Evolutionary conservation across 1,284 basidiomycete genomes (phyloP), one percentile per base, ranked within the genome.

Genomic region (Puccinia triticina): DNA sequence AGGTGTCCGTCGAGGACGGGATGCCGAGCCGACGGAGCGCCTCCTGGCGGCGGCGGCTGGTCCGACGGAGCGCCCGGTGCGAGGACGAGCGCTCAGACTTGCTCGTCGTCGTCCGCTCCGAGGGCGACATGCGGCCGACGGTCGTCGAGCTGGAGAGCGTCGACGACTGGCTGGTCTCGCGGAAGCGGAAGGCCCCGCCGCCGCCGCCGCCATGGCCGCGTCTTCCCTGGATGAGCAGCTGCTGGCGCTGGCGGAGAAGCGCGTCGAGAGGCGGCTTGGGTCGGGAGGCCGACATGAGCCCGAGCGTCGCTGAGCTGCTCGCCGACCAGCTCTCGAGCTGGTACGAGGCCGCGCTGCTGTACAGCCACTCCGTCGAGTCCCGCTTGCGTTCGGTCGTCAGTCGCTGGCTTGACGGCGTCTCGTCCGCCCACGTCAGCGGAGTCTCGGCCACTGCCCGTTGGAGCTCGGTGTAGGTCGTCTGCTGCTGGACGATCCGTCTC

Each of bases 341-440:
- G 4, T 81, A 48, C 26, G 71, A 12, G 21, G 46, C 18, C 2
- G 29, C 1, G 16, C 23, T 57, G 11, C 26, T 53, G 50, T 74
- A 74, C 12, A 74, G 37, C 78, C 78, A 81, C 11, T 48, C 57
- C 23, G n/a, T 48, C 43, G 69, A 72, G 23, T 81, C 78, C 32
- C 55, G 37, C 59, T 74, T 81, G 14, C 67, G 34, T 29, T 26
- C 34, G 12, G 40, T 80, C 26, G 53, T 43, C 34, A 48, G 14
- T n/a, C 8, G 43, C 2, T 32, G 2, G 23, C 26, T 46, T 50
- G n/a, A 61, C 53, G 43, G 37, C 16, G 43, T 34, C 37, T 82
- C 80, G 69, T 82, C 80, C 32, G 80, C 80, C 80, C 80, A 82
- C 10, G 21, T 69, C 46, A 82, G 29, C 50, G 80, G 73, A 29